These are phyloP conservation scores for Trametes cingulata DNA, from an alignment of 768 basidiomycete species.

Conservation along the genomic window DNA sequence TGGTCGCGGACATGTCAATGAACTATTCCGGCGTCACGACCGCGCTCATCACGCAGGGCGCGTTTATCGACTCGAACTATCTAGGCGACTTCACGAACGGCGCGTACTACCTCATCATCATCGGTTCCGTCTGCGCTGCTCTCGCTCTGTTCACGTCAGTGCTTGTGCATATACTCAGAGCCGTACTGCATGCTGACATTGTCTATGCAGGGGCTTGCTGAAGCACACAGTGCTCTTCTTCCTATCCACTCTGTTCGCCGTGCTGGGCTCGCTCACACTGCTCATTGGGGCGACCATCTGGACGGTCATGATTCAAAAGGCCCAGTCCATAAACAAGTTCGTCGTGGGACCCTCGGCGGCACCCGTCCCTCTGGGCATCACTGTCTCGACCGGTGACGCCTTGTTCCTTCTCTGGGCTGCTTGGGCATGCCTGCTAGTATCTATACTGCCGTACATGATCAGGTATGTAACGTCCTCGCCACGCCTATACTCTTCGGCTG, in stretches of 20 bases:
- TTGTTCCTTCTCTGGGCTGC: conserved; percentile 74
- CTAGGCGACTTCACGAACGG: conserved; percentile 63
- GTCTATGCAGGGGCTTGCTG: conserved; percentile 55
- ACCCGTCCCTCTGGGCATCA: conserved; percentile 57
- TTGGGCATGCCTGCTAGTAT: conserved; percentile 64
- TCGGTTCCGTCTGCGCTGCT: conserved; percentile 68
- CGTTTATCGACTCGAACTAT: conserved; percentile 62
- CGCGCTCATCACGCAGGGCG: conserved; percentile 49
- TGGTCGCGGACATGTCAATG: conserved; percentile 65
- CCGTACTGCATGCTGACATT: conserved; percentile 2
- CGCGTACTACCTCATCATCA: conserved; percentile 74
- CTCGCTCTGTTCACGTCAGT: conserved; percentile 69
- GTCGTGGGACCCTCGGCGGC: conserved; percentile 39
- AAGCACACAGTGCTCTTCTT: conserved; percentile 69
- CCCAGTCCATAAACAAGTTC: conserved; percentile 56
- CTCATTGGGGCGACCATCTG: conserved; percentile 74
- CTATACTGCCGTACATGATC: conserved; percentile 74
- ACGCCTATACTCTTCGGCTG: not conserved
- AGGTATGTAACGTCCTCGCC: conserved; percentile 48
- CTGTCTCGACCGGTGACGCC: conserved; percentile 60
- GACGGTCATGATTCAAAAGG: conserved; percentile 72
- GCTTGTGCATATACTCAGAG: not conserved
- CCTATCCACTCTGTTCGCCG: conserved; percentile 61
- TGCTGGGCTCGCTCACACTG: conserved; percentile 60
- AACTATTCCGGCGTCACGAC: conserved; percentile 62